Evolutionary conservation across 1,139 yeast species (phyloP), one percentile per base, ranked within the genome.

Genomic region (Insectozyma bohioensis): DNA sequence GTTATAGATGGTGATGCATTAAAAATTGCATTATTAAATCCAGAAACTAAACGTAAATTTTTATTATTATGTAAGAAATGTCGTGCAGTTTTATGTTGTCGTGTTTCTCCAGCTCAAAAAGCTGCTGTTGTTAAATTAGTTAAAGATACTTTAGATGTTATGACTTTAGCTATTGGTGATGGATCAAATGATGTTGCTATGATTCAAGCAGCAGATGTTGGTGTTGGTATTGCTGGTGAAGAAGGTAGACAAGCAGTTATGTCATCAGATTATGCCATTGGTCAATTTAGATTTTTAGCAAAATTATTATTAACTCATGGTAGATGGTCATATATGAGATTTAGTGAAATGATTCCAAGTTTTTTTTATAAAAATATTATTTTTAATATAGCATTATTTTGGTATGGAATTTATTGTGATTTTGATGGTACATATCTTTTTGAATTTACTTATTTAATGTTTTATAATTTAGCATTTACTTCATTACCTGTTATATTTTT

Each of bases 141-240:
- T 21, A 83, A 83, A 49, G 82, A 86, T 51, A 80, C 86, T 50
- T 77, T 84, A 45, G 78, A 81, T 37, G 83, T 95, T 0, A 65
- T 92, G 49, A 63, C 94, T 16, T 68, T 94, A 41, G 97, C 98
- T 0, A 85, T 92, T 53, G 99, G 99, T 34, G 99, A 92, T 62
- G 99, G 98, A 47, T 97, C 98, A 4, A 92, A 92, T 54, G 99
- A 92, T 64, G 98, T 92, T 19, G 85, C 95, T 27, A 92, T 92
- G 99, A 92, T 92, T 47, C 98, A 92, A 60, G 97, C 97, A 10
- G 98, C 98, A 0, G 96, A 92, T 58, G 95, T 92, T 32, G 99
- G 99, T 40, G 95, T 92, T 28, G 99, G 99, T 54, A 92, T 92
- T 46, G 86, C 94, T 52, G 99, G 99, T 48, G 85, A 87, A 86